Conservation (phyloP, 345 rosid species). For the Cochlearia excelsa region DNA sequence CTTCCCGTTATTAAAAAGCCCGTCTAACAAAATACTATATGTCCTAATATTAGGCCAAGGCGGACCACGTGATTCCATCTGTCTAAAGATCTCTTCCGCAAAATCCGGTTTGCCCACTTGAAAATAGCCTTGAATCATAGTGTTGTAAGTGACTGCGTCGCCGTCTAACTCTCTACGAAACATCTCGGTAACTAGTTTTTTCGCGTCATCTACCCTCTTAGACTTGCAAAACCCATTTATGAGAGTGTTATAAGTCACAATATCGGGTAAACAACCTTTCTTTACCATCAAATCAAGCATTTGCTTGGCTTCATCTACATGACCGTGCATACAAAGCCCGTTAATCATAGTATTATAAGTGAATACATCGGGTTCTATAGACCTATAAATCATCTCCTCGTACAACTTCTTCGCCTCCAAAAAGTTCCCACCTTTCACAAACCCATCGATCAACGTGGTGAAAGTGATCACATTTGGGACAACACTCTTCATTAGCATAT, state of each 20-base stretch:
- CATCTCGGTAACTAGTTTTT: conserved; percentile 30
- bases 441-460: conserved; percentile 24
- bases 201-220: conserved; percentile 33
- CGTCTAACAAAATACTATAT: conserved; percentile 34
- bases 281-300: conserved; percentile 31
- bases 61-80: conserved; percentile 28
- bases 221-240: conserved; percentile 38
- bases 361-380: conserved; percentile 24
- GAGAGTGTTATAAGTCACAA: conserved; percentile 36
- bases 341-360: conserved; percentile 28
- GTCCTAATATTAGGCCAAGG: conserved; percentile 28
- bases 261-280: conserved; percentile 20
- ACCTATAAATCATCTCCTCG: conserved; percentile 24
- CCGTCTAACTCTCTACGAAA: conserved; percentile 25
- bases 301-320: conserved; percentile 24
- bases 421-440: conserved; percentile 27
- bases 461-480: conserved; percentile 29
- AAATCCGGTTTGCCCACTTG: conserved; percentile 23
- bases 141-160: conserved; percentile 35
- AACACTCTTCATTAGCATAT: conserved; percentile 11
- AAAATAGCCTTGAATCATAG: conserved; percentile 35
- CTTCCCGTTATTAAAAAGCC: conserved; percentile 32
- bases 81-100: conserved; percentile 27
- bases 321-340: conserved; percentile 29
- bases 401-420: conserved; percentile 14